Percentiles rank a stretch among this genome's conserved stretches.
phyloP scores from a whole-genome alignment of 768 basidiomycete species.

The Panus rudis region DNA sequence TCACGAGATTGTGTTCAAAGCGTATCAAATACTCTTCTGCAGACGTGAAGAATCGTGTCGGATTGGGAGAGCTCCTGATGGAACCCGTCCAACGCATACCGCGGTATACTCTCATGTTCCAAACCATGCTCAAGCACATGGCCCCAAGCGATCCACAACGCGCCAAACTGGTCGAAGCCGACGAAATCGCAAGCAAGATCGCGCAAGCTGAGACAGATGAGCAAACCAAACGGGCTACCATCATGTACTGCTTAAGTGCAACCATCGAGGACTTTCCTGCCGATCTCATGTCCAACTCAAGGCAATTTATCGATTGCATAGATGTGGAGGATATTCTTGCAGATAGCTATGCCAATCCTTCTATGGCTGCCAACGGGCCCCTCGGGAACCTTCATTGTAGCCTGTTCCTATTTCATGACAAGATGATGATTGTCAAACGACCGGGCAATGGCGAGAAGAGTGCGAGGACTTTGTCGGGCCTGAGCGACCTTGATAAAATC shows the following conservation, averaged over 20 bases:
- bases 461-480: slow-evolving; percentile 62
- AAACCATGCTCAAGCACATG: slow-evolving; percentile 90
- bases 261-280: slow-evolving; percentile 91
- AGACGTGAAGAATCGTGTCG: slow-evolving; percentile 73
- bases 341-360: slow-evolving; percentile 36
- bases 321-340: slow-evolving; percentile 80
- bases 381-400: slow-evolving; percentile 67
- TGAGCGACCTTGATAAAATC: slow-evolving; percentile 73
- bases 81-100: slow-evolving; percentile 96
- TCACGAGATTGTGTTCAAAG: slow-evolving; percentile 30
- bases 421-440: slow-evolving; percentile 85
- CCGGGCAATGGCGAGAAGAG: slow-evolving; percentile 69
- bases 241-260: slow-evolving; percentile 78
- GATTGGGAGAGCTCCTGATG: slow-evolving; percentile 87
- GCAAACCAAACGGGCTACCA: slow-evolving; percentile 81
- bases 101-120: slow-evolving; percentile 87
- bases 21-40: slow-evolving; percentile 80
- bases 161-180: slow-evolving; percentile 72
- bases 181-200: slow-evolving; percentile 83
- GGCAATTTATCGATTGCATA: slow-evolving; percentile 85
- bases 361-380: background rate
- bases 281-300: slow-evolving; percentile 79
- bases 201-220: slow-evolving; percentile 90
- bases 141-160: slow-evolving; percentile 70
- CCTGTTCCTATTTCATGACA: slow-evolving; percentile 91